Base-by-base conservation (phyloP, 2,329 filamentous ascomycete genomes). In the Colletotrichum lindemuthianum region DNA sequence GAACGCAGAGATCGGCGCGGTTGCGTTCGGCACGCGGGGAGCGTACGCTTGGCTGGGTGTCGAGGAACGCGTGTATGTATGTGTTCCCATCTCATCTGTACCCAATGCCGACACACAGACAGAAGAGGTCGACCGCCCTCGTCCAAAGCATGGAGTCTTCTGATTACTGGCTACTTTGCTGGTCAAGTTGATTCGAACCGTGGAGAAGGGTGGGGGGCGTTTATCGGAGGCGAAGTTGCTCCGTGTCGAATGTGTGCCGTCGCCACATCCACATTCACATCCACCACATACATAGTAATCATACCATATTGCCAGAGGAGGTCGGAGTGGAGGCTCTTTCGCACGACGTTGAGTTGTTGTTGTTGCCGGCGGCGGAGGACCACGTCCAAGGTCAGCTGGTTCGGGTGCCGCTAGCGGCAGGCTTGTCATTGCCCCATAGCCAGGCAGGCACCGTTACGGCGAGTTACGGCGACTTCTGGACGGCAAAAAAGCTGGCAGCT, bases 391-490 rank as follows among this genome's bases (percentile, higher is more conserved):
- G 43, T 47, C 50, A 55, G 40, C 50, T 60, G 45, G 49, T 15
- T 49, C 43, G 45, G 50, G 40, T 50, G 44, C 15, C 15, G 50
- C 61, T 34, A 50, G 50, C 60, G 50, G 56, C 57, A 34, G 57
- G 39, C 49, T 60, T 54, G 36, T 40, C 36, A 45, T 58, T 57
- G 8, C 33, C 32, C 33, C 11, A 10, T 48, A 11, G 6, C 41
- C 53, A 37, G 48, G 32, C 44, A 60, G 55, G 37, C 60, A 56
- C 60, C 60, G 60, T 63, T 63, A 43, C 60, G 60, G 56, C 60
- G 49, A 44, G 15, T 60, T 49, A 56, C 16, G 49, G 51, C 43
- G 43, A 5, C 43, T 24, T 24, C 24, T 24, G 24, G 24, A 24
- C 24, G 24, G 24, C 24, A 24, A 24, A 24, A 24, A 24, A 24